A percentile compares a stretch with the other conserved stretches of the same genome.
These are phyloP conservation scores for Colletotrichum nymphaeae DNA, from an alignment of 2,329 filamentous ascomycete species.

Conservation along the genomic window DNA sequence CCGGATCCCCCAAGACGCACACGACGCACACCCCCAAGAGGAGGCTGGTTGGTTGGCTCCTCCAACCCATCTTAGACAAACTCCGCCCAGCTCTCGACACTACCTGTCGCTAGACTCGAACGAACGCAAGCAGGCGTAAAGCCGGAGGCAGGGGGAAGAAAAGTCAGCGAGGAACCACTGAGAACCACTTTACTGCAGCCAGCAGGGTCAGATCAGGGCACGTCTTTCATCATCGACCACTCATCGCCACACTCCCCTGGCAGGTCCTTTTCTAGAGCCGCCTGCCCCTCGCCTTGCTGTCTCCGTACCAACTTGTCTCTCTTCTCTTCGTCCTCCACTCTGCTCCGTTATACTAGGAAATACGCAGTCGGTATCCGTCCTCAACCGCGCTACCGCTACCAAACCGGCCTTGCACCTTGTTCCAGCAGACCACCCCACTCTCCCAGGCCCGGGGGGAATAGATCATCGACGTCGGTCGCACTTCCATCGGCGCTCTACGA, in stretches of 20 bases:
- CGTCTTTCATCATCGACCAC: constrained; percentile 38
- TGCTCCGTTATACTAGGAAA: constrained; percentile 1
- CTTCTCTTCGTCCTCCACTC: constrained; percentile 32
- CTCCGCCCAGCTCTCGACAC: constrained; percentile 31
- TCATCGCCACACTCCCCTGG: constrained; percentile 37
- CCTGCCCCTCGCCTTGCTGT: constrained; percentile 31
- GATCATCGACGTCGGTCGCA: constrained; percentile 33
- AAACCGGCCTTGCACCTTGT: constrained; percentile 32
- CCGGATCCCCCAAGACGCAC: constrained; percentile 28
- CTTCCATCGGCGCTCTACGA: constrained; percentile 33
- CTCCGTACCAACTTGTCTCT: constrained; percentile 27
- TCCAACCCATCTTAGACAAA: constrained; percentile 18
- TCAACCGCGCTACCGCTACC: constrained; percentile 21
- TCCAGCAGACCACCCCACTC: constrained; percentile 31
- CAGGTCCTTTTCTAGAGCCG: constrained; percentile 34
- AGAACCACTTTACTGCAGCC: constrained; percentile 34
- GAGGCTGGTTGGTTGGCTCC: constrained; percentile 27
- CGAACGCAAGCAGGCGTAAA: constrained; percentile 35
- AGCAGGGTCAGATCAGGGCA: constrained; percentile 35
- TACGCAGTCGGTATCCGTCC: not conserved
- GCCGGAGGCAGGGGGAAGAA: constrained; percentile 33
- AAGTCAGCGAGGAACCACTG: constrained; percentile 34
- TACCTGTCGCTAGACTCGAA: constrained; percentile 30
- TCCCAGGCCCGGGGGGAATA: constrained; percentile 27
- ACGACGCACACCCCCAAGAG: constrained; percentile 1